These are phyloP conservation scores for Teratosphaeria zuluensis DNA, from an alignment of 2,329 filamentous ascomycete species.

Conservation along the genomic window DNA sequence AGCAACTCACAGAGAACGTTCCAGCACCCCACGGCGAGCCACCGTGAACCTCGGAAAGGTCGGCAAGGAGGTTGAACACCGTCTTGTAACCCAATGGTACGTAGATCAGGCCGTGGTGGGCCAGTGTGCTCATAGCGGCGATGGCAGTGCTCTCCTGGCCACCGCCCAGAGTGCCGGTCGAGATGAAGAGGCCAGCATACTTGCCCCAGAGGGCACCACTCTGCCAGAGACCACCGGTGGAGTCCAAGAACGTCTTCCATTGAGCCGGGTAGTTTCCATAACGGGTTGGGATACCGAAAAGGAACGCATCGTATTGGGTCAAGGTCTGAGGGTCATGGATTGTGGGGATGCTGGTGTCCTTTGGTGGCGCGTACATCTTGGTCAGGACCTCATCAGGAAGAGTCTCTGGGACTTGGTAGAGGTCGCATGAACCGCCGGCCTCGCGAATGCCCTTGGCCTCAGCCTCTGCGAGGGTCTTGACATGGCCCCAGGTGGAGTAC, in stretches of 20 bases:
- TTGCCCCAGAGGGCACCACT: conserved; percentile 63
- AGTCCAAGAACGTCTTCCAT: conserved; percentile 90
- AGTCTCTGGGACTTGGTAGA: conserved; percentile 87
- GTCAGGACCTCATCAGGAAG: conserved; percentile 69
- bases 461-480: conserved; percentile 72
- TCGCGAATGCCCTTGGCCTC: conserved; percentile 85
- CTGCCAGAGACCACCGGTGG: conserved; percentile 76
- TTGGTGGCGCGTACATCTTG: conserved; percentile 86
- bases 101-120: conserved; percentile 91
- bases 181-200: conserved; percentile 83
- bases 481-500: conserved; percentile 95
- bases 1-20: conserved; percentile 54
- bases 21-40: conserved; percentile 89
- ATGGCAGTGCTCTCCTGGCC: conserved; percentile 88
- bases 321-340: conserved; percentile 54
- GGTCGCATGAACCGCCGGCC: conserved; percentile 69
- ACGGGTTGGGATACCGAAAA: conserved; percentile 89
- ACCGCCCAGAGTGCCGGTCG: conserved; percentile 72
- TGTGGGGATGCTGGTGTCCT: conserved; percentile 54
- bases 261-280: conserved; percentile 97
- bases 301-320: conserved; percentile 70
- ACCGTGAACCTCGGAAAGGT: conserved; percentile 72
- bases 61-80: conserved; percentile 58
- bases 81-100: conserved; percentile 92
- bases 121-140: conserved; percentile 70